A percentile compares a stretch with the other conserved stretches of the same genome.
Conservation (phyloP, 805 yeast genomes). For the Nakazawaea sp. region DNA sequence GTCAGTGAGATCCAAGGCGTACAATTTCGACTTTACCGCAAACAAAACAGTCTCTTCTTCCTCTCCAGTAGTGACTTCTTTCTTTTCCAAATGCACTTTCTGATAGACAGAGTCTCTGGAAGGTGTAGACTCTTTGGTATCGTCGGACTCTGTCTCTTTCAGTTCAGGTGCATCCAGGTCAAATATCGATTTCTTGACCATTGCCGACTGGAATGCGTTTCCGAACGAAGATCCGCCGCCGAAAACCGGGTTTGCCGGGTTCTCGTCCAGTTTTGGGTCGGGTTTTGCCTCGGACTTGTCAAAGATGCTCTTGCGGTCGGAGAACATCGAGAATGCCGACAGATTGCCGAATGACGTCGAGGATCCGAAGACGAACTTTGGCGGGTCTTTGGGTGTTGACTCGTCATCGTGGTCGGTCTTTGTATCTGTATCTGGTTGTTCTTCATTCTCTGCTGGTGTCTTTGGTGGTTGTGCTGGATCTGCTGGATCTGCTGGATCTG, state of each 20-base stretch:
- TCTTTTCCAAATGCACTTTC: conserved; percentile 55
- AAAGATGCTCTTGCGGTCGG: conserved; percentile 26
- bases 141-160: conserved; percentile 14
- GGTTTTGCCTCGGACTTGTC: conserved; percentile 14
- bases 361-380: conserved; percentile 52
- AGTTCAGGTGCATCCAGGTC: conserved; percentile 23
- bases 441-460: conserved; percentile 6
- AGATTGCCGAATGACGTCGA: conserved; percentile 42
- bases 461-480: conserved; percentile 16
- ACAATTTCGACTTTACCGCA: conserved; percentile 71
- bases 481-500: neutral
- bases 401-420: conserved; percentile 3
- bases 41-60: conserved; percentile 72
- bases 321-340: conserved; percentile 28
- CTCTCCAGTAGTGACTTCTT: conserved; percentile 72
- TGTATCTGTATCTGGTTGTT: conserved; percentile 6
- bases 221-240: conserved; percentile 41
- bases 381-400: conserved; percentile 14
- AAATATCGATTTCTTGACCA: conserved; percentile 50
- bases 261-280: neutral
- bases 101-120: conserved; percentile 30
- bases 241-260: conserved; percentile 21
- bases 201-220: conserved; percentile 48
- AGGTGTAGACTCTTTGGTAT: conserved; percentile 20
- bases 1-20: conserved; percentile 60